A percentile compares a stretch with the other conserved stretches of the same genome.
Conservation (phyloP, 371 early-diverging fungal species). For the Lichtheimia ramosa region DNA sequence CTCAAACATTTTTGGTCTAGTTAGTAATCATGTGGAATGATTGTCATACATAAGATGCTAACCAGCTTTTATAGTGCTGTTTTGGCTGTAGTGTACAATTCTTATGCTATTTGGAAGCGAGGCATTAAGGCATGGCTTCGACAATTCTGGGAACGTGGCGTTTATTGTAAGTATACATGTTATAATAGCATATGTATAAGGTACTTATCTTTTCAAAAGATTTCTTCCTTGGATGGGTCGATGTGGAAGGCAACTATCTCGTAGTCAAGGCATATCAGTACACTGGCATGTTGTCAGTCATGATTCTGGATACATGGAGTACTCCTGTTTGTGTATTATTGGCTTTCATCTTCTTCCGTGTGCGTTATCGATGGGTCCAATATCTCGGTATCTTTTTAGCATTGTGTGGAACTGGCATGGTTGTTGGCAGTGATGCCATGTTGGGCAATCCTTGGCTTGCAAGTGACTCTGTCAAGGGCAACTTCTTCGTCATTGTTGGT, state of each 20-base stretch:
- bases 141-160: slow-evolving; percentile 54
- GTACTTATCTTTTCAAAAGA: slow-evolving; percentile 19
- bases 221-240: slow-evolving; percentile 62
- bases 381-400: slow-evolving; percentile 65
- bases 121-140: slow-evolving; percentile 50
- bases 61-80: slow-evolving; percentile 27
- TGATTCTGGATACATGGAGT: slow-evolving; percentile 78
- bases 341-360: slow-evolving; percentile 59
- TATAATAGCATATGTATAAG: background rate
- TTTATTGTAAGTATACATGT: slow-evolving; percentile 40
- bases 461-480: slow-evolving; percentile 60
- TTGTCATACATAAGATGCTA: too few species aligned
- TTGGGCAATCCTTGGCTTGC: slow-evolving; percentile 48
- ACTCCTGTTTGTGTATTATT: slow-evolving; percentile 70
- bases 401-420: slow-evolving; percentile 64
- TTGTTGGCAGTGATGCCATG: slow-evolving; percentile 65
- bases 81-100: slow-evolving; percentile 65
- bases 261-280: slow-evolving; percentile 75
- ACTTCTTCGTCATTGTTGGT: slow-evolving; percentile 67
- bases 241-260: slow-evolving; percentile 82
- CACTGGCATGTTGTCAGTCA: slow-evolving; percentile 70
- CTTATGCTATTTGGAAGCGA: slow-evolving; percentile 54
- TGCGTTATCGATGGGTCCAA: slow-evolving; percentile 64
- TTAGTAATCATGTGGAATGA: slow-evolving; percentile 10
- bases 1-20: slow-evolving; percentile 71